Base-by-base conservation (phyloP, 352 stramenopile genomes). In the Pythium biforme region DNA sequence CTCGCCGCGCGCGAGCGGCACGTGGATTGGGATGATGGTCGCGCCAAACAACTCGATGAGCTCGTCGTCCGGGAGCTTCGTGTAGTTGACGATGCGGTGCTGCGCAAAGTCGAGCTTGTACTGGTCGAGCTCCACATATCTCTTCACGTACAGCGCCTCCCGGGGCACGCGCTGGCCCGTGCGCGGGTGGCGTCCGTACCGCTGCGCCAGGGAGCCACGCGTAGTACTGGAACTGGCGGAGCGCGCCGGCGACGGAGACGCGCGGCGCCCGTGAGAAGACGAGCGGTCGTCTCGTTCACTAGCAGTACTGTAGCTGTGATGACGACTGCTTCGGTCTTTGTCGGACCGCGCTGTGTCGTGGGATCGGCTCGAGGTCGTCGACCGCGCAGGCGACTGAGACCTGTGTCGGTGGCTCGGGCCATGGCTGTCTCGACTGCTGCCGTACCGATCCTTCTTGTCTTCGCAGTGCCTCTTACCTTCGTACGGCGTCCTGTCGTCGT, bases 1-100 rank as follows among this genome's bases (percentile, higher is more conserved):
- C 34, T 62, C 60, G 33, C 60, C 52, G n/a, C 43, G 60, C 12
- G 52, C 52, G 15, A 68, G 46, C 20, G 60, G 52, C 19, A 68
- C 53, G 8, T 27, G n/a, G 52, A 68, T 68, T 19, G 60, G 60
- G 33, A 62, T 22, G 26, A 52, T 62, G n/a, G 41, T 48, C 19
- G 52, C 57, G 9, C 52, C 60, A 37, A 62, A 68, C 11, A 57
- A 17, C 33, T 50, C 53, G 0, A 26, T 27, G 9, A 25, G 31
- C 50, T 66, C 29, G 6, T 29, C 27, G 1, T 33, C 29, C 4
- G 50, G 3, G 2, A 66, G 19, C 10, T 52, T 64, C 3, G 19
- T 23, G 48, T 58, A 64, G 11, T 26, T n/a, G n/a, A 11, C 23
- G 34, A 64, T 45, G 17, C 20, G 14, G 29, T 29, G 1, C 17